phyloP scores from a whole-genome alignment of 176 grass and related monocot genomes.

The Eragrostis curvula region DNA sequence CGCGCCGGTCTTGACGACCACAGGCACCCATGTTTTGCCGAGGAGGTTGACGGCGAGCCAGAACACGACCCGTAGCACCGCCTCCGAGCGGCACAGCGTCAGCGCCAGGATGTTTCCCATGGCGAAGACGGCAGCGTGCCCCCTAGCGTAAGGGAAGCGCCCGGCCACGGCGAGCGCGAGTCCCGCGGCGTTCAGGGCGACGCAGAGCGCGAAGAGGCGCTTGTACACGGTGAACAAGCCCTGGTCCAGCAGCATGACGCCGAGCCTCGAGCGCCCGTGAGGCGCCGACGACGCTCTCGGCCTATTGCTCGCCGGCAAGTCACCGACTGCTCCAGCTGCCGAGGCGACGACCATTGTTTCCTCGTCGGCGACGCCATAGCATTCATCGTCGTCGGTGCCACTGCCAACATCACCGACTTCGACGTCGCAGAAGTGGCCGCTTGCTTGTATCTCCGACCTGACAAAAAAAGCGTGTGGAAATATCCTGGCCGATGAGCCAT shows the following conservation, averaged over 20 bases:
- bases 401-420: neutral
- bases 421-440: slow-evolving; percentile 80
- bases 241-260: slow-evolving; percentile 65
- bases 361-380: slow-evolving; percentile 10
- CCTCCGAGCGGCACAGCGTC: slow-evolving; percentile 77
- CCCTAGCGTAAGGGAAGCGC: slow-evolving; percentile 57
- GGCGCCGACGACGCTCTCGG: neutral
- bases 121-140: slow-evolving; percentile 55
- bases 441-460: slow-evolving; percentile 35
- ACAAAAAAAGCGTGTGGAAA: neutral
- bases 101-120: slow-evolving; percentile 76
- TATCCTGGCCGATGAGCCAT: slow-evolving; percentile 15
- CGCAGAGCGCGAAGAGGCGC: slow-evolving; percentile 56
- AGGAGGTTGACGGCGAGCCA: slow-evolving; percentile 60
- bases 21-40: slow-evolving; percentile 50
- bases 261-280: slow-evolving; percentile 46
- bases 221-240: slow-evolving; percentile 88
- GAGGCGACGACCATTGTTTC: slow-evolving; percentile 32
- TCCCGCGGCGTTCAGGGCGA: slow-evolving; percentile 41
- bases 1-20: slow-evolving; percentile 54
- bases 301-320: neutral
- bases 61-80: slow-evolving; percentile 58
- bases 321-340: neutral
- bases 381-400: neutral
- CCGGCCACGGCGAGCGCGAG: slow-evolving; percentile 46